phyloP scores from a whole-genome alignment of 2,329 filamentous ascomycete species.

The Fusarium sp. region DNA sequence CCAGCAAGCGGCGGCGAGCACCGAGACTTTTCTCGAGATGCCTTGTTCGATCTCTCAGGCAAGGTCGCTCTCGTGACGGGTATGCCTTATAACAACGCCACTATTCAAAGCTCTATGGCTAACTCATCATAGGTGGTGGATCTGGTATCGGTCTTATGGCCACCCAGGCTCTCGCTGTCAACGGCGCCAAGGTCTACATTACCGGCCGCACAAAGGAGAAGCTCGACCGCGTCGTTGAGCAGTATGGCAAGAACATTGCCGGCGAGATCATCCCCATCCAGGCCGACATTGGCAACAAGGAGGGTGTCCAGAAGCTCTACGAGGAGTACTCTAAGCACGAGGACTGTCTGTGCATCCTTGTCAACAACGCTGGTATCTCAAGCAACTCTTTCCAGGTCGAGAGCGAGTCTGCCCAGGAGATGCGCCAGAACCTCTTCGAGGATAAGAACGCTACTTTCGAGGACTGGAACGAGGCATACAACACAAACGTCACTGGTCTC shows the following conservation, averaged over 20 bases:
- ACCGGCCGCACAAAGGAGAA: conserved; percentile 76
- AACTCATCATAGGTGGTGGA: conserved; percentile 59
- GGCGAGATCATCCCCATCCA: conserved; percentile 73
- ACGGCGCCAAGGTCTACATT: conserved; percentile 80
- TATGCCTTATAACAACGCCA: conserved; percentile 30
- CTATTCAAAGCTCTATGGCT: not conserved
- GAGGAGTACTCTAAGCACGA: conserved; percentile 70
- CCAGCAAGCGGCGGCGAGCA: conserved; percentile 43
- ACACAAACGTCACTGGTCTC: conserved; percentile 80
- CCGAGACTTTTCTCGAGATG: conserved; percentile 54
- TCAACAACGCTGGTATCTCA: conserved; percentile 79
- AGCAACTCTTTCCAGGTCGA: conserved; percentile 70
- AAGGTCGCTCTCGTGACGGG: conserved; percentile 64
- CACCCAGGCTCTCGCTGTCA: conserved; percentile 75
- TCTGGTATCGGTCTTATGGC: conserved; percentile 80
- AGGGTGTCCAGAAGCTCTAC: conserved; percentile 70
- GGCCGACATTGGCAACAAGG: conserved; percentile 75
- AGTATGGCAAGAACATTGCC: conserved; percentile 67
- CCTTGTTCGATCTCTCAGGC: conserved; percentile 60
- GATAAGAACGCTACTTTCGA: conserved; percentile 70
- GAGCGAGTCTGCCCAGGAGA: conserved; percentile 64
- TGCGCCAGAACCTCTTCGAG: conserved; percentile 78
- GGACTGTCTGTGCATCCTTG: conserved; percentile 72
- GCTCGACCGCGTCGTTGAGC: conserved; percentile 71
- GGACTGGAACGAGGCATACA: conserved; percentile 80